Base-by-base conservation (phyloP, 345 rosid genomes). In the Salix suchowensis region DNA sequence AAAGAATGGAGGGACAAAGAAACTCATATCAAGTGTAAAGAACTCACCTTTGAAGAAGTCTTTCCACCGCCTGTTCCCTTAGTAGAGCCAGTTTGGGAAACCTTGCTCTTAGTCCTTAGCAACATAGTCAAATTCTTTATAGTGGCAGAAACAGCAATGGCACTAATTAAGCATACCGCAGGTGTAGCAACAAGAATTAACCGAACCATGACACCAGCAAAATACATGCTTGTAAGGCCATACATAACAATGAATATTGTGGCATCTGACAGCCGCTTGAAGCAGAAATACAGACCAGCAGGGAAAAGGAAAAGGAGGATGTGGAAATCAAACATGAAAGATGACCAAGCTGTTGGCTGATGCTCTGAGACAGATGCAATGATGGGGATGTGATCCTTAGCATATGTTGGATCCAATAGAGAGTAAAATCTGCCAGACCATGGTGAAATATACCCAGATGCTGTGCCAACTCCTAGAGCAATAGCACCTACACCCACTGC, bases 301-400 rank as follows among this genome's bases (percentile, higher is more conserved):
- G 99, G 99, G 88, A 96, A 96, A 82, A 96, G 95, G 90, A 96
- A 89, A 80, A 96, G 98, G 78, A 96, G 86, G 77, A 93, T 96
- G 74, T 96, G 99, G 77, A 88, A 96, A 74, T 96, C 99, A 80
- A 94, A 94, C 99, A 96, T 93, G 88, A 94, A 96, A 69, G 99
- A 96, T 36, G 99, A 96, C 99, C 99, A 96, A 0, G 99, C 99
- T 1, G 99, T 96, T 46, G 99, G 99, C 85, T 96, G 99, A 88
- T 96, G 99, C 93, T 96, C 99, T n/a, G 99, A 96, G 71, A 96
- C 99, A 77, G 99, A 96, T 30, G 99, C 99, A 80, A 96, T 96
- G 68, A 94, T 96, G 52, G 99, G 99, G 71, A 94, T 96, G 77
- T 96, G 97, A 86, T 92, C 98, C 86, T 96, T 96, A 2, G 99